phyloP scores from a whole-genome alignment of 345 rosid genomes.

The Orychophragmus violaceus region DNA sequence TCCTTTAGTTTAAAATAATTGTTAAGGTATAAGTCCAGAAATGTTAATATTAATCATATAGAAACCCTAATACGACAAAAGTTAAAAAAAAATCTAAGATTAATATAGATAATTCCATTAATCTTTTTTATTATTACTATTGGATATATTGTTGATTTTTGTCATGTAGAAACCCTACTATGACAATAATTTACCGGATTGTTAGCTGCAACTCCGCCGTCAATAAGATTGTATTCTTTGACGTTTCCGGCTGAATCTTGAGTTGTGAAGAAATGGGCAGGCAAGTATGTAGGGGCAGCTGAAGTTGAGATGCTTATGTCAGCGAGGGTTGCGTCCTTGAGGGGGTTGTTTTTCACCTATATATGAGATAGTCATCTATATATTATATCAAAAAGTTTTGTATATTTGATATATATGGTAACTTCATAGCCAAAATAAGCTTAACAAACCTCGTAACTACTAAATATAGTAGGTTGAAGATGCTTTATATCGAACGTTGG shows the following conservation, averaged over 20 bases:
- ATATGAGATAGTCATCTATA: conserved; percentile 25
- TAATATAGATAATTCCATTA: background rate
- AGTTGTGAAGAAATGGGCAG: conserved; percentile 31
- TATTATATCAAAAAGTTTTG: background rate
- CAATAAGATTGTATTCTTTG: conserved; percentile 54
- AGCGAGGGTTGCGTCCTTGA: conserved; percentile 27
- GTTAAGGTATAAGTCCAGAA: background rate
- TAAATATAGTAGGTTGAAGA: conserved; percentile 66
- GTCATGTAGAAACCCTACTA: background rate
- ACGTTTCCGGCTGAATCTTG: conserved; percentile 27
- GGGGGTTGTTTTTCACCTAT: conserved; percentile 33
- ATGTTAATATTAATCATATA: background rate
- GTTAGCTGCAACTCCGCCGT: conserved; percentile 79
- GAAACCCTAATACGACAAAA: background rate
- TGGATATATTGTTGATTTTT: background rate
- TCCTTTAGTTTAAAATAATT: background rate
- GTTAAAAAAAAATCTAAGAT: background rate
- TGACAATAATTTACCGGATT: conserved; percentile 42
- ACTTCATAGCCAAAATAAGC: background rate
- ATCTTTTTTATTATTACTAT: background rate
- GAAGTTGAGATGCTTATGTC: conserved; percentile 29
- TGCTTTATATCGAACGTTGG: conserved; percentile 66
- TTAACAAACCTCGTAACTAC: conserved; percentile 44
- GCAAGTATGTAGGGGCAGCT: conserved; percentile 30
- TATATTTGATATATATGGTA: background rate